These are phyloP conservation scores for Colletotrichum sp. DNA, from an alignment of 2,329 filamentous ascomycete species.

Conservation along the genomic window DNA sequence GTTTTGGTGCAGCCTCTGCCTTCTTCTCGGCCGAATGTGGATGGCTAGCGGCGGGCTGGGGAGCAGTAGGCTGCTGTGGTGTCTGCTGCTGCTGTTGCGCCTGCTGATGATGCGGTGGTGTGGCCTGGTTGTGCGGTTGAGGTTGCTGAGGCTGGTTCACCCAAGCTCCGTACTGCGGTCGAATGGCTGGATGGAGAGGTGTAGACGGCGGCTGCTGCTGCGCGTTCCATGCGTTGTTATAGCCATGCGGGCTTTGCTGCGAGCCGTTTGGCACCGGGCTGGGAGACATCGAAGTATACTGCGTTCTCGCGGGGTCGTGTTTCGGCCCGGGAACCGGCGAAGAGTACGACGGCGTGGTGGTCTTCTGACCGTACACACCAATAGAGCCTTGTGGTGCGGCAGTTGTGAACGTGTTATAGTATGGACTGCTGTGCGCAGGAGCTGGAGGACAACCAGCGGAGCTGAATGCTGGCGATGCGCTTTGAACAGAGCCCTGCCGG, in stretches of 20 bases:
- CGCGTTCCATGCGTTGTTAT: conserved; percentile 7
- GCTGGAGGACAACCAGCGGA: not conserved
- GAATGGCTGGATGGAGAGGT: conserved; percentile 41
- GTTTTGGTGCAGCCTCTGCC: not conserved
- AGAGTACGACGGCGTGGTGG: conserved; percentile 13
- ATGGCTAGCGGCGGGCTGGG: not conserved
- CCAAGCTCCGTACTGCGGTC: conserved; percentile 31
- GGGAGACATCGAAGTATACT: conserved; percentile 20
- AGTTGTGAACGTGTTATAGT: conserved; percentile 9
- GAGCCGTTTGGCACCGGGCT: not conserved
- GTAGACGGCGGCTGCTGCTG: conserved; percentile 21
- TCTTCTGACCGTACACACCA: conserved; percentile 20
- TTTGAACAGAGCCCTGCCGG: conserved; percentile 20
- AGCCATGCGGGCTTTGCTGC: conserved; percentile 13
- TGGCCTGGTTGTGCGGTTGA: conserved; percentile 10
- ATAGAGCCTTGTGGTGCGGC: conserved; percentile 10
- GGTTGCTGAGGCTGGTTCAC: not conserved
- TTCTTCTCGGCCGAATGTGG: not conserved
- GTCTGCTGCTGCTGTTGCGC: not conserved
- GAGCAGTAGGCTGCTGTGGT: not conserved
- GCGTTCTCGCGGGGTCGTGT: not conserved
- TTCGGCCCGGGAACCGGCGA: conserved; percentile 7
- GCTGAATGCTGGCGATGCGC: conserved; percentile 11
- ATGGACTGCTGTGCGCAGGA: not conserved
- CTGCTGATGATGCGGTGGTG: conserved; percentile 13